Conservation (phyloP, 176 grass and related monocot species). For the Elymus sibiricus region DNA sequence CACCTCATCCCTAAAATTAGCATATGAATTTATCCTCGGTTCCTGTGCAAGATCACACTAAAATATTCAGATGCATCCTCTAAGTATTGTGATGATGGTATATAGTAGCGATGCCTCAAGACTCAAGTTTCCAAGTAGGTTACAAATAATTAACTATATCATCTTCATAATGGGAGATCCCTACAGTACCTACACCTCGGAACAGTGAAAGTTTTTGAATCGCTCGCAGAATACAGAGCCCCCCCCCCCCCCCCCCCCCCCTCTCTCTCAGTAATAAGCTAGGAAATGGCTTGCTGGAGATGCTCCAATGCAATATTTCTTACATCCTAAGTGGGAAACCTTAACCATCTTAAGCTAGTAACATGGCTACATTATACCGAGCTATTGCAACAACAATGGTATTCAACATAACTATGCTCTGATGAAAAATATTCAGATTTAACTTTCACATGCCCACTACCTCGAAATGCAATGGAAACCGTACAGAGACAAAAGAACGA, state of each 20-base stretch:
- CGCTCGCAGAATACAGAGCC: not conserved
- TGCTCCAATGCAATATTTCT: not conserved
- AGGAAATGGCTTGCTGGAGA: not conserved
- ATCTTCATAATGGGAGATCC: not conserved
- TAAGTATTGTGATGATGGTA: not conserved
- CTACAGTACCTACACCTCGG: not conserved
- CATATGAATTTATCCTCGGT: slow-evolving; percentile 88
- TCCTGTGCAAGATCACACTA: slow-evolving; percentile 52
- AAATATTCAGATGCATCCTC: slow-evolving; percentile 20
- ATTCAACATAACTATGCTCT: slow-evolving; percentile 23
- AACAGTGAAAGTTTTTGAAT: not conserved
- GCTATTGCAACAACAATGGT: not conserved
- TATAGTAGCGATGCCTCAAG: not conserved
- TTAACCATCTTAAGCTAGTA: slow-evolving; percentile 1
- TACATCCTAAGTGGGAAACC: not conserved
- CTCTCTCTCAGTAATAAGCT: not conserved
- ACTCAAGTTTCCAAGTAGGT: not conserved
- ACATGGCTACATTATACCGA: not conserved
- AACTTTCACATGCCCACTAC: not conserved
- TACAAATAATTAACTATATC: not conserved
- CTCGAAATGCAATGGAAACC: not conserved
- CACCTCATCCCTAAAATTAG: slow-evolving; percentile 91
- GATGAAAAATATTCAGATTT: slow-evolving; percentile 2
- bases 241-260: too few relatives aligned
- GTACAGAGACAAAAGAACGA: slow-evolving; percentile 2